Percentiles rank a stretch among this genome's conserved stretches.
Conservation (phyloP, 2,329 filamentous ascomycete species). For the Rhexocercosporidium sp. region DNA sequence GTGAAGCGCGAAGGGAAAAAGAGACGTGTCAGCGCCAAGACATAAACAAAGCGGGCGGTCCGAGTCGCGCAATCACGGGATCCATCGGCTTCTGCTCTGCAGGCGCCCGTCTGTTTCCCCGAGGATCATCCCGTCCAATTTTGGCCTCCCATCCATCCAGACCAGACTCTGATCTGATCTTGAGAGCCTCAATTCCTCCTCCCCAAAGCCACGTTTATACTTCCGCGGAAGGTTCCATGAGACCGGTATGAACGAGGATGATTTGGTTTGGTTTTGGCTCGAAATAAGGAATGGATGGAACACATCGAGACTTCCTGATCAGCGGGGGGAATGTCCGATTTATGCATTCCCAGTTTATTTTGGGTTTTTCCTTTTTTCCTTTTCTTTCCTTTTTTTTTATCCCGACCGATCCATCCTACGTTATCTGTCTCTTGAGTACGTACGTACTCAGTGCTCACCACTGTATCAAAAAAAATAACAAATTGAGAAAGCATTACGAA, state of each 20-base stretch:
- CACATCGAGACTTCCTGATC: not conserved
- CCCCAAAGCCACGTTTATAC: too few species aligned
- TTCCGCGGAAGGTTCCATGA: not conserved
- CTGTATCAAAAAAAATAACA: too few species aligned
- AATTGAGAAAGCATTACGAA: not conserved
- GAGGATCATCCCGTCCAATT: not conserved
- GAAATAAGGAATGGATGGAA: not conserved
- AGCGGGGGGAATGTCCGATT: not conserved
- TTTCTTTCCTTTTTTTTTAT: not conserved
- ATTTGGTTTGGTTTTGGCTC: too few species aligned
- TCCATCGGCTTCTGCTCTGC: not conserved
- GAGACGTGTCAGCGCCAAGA: constrained; percentile 9
- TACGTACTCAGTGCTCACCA: too few species aligned
- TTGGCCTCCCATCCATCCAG: too few species aligned
- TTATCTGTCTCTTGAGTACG: too few species aligned
- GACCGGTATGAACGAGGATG: too few species aligned
- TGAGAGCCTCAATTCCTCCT: not conserved
- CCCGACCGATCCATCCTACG: too few species aligned
- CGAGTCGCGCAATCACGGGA: constrained; percentile 1
- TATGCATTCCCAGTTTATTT: not conserved
- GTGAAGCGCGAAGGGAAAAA: not conserved
- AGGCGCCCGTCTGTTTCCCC: not conserved
- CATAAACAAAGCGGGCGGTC: not conserved
- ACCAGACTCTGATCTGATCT: not conserved
- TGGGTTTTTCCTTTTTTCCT: not conserved